Conservation (phyloP, 768 basidiomycete genomes). For the Kondoa malvinella region DNA sequence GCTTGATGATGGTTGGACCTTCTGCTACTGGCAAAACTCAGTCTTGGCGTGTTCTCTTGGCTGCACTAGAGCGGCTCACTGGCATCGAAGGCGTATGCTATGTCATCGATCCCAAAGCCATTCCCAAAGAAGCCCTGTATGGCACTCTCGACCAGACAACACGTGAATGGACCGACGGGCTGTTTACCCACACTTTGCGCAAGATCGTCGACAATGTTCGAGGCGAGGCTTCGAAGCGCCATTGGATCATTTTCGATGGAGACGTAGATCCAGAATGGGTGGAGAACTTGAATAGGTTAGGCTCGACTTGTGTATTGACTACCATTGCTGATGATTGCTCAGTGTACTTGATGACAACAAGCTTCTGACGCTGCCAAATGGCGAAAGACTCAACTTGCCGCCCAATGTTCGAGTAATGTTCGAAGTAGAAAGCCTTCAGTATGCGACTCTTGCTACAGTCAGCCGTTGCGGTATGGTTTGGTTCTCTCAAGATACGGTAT, state of each 20-base stretch:
- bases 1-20: conserved; percentile 98
- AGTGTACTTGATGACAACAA: conserved; percentile 99
- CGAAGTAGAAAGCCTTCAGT: conserved; percentile 92
- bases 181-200: conserved; percentile 91
- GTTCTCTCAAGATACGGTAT: conserved; percentile 95
- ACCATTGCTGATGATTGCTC: neutral
- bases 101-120: conserved; percentile 97
- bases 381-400: conserved; percentile 90
- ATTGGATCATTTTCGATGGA: conserved; percentile 99
- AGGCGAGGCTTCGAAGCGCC: conserved; percentile 85
- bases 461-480: conserved; percentile 99
- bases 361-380: conserved; percentile 85
- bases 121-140: conserved; percentile 94
- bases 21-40: conserved; percentile 94
- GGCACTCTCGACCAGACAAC: conserved; percentile 94
- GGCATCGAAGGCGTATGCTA: conserved; percentile 83
- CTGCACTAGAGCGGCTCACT: conserved; percentile 76
- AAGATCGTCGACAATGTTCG: conserved; percentile 98
- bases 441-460: conserved; percentile 93
- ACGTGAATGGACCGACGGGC: conserved; percentile 95
- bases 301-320: conserved; percentile 9
- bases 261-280: conserved; percentile 99
- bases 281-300: conserved; percentile 92
- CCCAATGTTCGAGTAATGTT: conserved; percentile 98
- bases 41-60: conserved; percentile 85